Evolutionary conservation across 345 rosid species (phyloP), one percentile per base, ranked within the genome.

Genomic region (Noccaea bulbosa): DNA sequence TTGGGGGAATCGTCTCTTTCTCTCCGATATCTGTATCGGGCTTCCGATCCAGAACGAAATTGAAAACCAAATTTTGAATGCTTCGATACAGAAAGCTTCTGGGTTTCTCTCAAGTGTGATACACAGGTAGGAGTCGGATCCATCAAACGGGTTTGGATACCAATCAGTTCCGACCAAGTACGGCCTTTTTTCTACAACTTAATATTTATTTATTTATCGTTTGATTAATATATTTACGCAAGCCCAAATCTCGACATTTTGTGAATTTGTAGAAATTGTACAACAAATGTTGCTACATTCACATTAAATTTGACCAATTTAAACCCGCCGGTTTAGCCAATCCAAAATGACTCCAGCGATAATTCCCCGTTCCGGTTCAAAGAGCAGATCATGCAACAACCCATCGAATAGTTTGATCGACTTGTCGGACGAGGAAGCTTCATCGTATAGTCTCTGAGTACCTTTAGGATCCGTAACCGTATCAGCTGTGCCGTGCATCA

Each of bases 401-500:
- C 96, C 97, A 32, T 85, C 85, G 8, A 77, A 86, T 44, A 91
- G 75, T 80, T 77, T 83, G 50, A 93, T 87, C 14, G 85, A 84
- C 72, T 93, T 93, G 69, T 85, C 90, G 5, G 79, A 67, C 15
- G 97, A 87, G 33, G 88, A 79, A 24, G 97, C 97, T 67, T 86
- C 88, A 10, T 76, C 57, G 75, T 85, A 85, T 50, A 93, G 62
- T 54, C 81, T 87, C 53, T 78, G 67, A 41, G 94, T 88, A 66
- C 87, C 94, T 74, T 72, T 76, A 1, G 99, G 99, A 67, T 93
- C 96, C 5, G 96, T 93, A 45, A 91, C 86, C 0, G 84, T 86
- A 67, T 93, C 99, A 9, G 88, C 85, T 7, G 88, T 86, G 17
- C 98, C 98, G 39, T 91, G 98, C 34, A 93, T 81, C 61, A 88